Evolutionary conservation across 352 stramenopile species (phyloP).

Genomic region (Globisporangium middletonii): DNA sequence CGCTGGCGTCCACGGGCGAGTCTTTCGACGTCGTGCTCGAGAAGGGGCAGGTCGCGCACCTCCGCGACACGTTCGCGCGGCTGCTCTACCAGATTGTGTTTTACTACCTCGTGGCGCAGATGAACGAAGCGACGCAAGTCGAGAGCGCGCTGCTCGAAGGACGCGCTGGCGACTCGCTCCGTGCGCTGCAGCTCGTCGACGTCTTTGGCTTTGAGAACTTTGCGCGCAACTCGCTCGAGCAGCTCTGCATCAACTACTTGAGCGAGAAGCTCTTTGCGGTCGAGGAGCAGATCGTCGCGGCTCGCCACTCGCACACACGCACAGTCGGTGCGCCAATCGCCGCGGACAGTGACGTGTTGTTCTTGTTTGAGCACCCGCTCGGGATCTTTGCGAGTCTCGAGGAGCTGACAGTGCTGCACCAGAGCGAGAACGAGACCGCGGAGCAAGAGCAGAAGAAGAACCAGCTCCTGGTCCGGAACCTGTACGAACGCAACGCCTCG

Average conservation of each 20-base stretch:
- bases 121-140: constrained; percentile 41
- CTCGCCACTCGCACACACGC: background rate
- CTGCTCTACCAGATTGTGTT: constrained; percentile 58
- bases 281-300: constrained; percentile 20
- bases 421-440: constrained; percentile 33
- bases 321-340: background rate
- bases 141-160: constrained; percentile 2
- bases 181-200: constrained; percentile 51
- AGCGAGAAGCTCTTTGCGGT: constrained; percentile 66
- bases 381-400: constrained; percentile 66
- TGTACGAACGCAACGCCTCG: constrained; percentile 46
- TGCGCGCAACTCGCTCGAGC: constrained; percentile 60
- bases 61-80: constrained; percentile 47
- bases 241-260: constrained; percentile 80
- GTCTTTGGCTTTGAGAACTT: constrained; percentile 77
- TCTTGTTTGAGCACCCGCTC: constrained; percentile 44
- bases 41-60: constrained; percentile 35
- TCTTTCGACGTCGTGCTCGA: constrained; percentile 47
- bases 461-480: constrained; percentile 52
- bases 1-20: constrained; percentile 40
- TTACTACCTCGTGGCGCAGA: constrained; percentile 28
- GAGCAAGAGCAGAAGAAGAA: constrained; percentile 63
- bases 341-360: constrained; percentile 20
- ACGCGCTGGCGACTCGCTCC: constrained; percentile 5
- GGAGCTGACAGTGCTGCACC: constrained; percentile 58